Evolutionary conservation across 257 asterid species (phyloP).

Genomic region (Paraleonurus japonicus): DNA sequence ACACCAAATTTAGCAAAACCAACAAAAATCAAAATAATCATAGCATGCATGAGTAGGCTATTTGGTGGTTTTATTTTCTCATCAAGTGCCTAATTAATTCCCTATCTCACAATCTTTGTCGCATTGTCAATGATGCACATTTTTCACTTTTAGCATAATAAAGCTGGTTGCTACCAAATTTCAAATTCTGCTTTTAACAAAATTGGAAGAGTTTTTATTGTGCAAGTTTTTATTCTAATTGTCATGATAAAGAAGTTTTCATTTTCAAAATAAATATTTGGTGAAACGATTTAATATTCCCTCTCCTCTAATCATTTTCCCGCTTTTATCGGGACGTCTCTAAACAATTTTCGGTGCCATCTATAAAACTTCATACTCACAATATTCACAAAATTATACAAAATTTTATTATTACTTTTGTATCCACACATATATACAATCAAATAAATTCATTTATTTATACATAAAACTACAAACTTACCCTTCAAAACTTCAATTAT

Average conservation of each 20-base stretch:
- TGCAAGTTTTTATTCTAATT: neutral
- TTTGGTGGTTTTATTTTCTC: constrained; percentile 2
- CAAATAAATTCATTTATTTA: no score
- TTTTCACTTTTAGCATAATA: constrained; percentile 8
- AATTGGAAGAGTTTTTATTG: neutral
- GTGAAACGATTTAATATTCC: no score
- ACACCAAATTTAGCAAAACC: constrained; percentile 20
- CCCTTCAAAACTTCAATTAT: no score
- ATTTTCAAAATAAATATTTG: neutral
- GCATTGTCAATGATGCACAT: constrained; percentile 11
- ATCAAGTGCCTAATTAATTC: constrained; percentile 21
- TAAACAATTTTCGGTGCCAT: no score
- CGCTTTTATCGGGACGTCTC: no score
- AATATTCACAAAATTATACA: no score
- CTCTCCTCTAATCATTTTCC: no score
- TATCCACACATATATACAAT: no score
- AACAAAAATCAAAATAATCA: constrained; percentile 4
- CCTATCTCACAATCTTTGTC: neutral
- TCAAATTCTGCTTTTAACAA: neutral
- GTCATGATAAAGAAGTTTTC: no score
- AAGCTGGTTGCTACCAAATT: neutral
- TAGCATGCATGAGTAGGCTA: neutral
- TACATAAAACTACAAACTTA: no score
- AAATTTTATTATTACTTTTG: no score
- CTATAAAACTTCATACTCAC: no score